A percentile compares a stretch with the other conserved stretches of the same genome.
Conservation (phyloP, 345 rosid genomes). For the Salix caprea region DNA sequence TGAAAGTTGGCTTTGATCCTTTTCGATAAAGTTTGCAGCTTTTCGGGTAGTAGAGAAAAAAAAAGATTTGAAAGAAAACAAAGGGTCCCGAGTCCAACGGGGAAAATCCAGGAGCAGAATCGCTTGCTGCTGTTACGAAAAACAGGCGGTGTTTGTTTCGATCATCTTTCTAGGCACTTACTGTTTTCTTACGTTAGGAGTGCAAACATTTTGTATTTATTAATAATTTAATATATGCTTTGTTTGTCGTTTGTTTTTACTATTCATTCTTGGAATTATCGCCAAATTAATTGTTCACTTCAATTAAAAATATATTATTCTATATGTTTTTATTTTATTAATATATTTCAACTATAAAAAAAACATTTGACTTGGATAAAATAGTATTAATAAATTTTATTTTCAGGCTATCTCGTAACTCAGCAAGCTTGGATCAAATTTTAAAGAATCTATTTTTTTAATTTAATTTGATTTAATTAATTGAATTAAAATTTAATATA, state of each 20-base stretch:
- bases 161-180: neutral
- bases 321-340: too few species aligned
- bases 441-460: too few species aligned
- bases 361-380: too few species aligned
- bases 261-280: neutral
- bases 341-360: too few species aligned
- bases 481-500: too few species aligned
- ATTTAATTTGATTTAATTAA: too few species aligned
- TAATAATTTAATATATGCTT: neutral
- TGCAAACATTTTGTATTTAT: neutral
- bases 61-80: neutral
- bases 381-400: too few species aligned
- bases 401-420: too few species aligned
- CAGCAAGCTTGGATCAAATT: too few species aligned
- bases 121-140: constrained; percentile 38
- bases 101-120: constrained; percentile 46
- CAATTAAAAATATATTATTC: too few species aligned
- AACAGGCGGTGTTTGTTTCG: constrained; percentile 15
- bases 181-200: neutral
- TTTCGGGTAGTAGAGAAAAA: neutral
- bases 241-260: neutral
- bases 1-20: neutral
- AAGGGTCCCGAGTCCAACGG: constrained; percentile 55
- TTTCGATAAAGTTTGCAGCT: constrained; percentile 9
- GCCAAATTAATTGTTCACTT: neutral